Base-by-base conservation (phyloP, 345 rosid genomes). In the Melaleuca alternifolia region DNA sequence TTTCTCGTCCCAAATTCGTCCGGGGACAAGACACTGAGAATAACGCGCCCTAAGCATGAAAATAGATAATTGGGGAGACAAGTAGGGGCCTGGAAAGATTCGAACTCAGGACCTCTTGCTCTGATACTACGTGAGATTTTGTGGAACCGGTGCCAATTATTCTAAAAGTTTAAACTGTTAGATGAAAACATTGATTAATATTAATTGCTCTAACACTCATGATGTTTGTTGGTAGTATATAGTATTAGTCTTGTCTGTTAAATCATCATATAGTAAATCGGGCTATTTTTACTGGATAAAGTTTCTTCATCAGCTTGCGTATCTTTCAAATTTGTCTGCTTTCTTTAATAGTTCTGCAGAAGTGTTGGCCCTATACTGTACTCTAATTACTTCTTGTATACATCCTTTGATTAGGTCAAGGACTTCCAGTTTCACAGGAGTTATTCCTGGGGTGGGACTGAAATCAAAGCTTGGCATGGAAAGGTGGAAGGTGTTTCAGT, bases 401-500 rank as follows among this genome's bases (percentile, higher is more conserved):
- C 81, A 71, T 37, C 26, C 48, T 71, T 71, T 71, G 81, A 71
- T 84, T 84, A 97, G 99, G 98, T 96, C 87, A 94, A 92, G 90
- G 97, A 97, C 90, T 85, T 97, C 54, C 91, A 91, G 54, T 91
- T 88, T 84, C 87, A 91, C 37, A 91, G 93, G 93, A 91, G 95
- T 91, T 97, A 91, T 90, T 93, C 92, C 81, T 96, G 96, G 96
- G 95, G 94, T 84, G 99, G 93, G 71, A 95, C 96, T 50, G 99
- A 97, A 89, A 93, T 97, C 88, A 93, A 95, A 92, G 98, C 95
- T 48, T 97, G 98, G 98, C 89, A 90, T 65, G 99, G 98, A 85
- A 95, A 94, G 86, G 99, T 96, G 87, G 98, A 97, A 93, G 95
- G 99, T 71, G 90, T 97, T 88, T 92, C 98, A 11, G 99, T 95